phyloP scores from a whole-genome alignment of 257 asterid genomes.

The Craterostigma plantagineum region DNA sequence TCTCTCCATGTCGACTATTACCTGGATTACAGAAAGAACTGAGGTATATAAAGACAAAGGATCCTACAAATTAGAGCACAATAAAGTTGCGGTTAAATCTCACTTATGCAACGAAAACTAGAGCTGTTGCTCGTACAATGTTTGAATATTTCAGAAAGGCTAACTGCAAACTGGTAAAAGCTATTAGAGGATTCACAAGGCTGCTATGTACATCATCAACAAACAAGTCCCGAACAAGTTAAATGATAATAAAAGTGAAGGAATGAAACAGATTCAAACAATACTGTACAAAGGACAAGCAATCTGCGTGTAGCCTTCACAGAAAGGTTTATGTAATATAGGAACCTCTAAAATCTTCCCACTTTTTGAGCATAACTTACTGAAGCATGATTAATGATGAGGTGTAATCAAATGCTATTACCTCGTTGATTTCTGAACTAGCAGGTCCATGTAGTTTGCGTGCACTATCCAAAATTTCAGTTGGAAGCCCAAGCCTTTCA shows the following conservation, averaged over 20 bases:
- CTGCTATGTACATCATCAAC: too few species aligned
- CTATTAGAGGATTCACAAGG: too few species aligned
- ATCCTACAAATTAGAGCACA: conserved; percentile 4
- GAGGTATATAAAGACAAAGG: conserved; percentile 4
- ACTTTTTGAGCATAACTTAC: not conserved
- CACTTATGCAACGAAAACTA: too few species aligned
- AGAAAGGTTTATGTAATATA: conserved; percentile 4
- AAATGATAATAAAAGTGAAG: too few species aligned
- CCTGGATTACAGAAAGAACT: conserved; percentile 29
- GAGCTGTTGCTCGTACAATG: not conserved
- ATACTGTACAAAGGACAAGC: too few species aligned
- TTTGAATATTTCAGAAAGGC: too few species aligned
- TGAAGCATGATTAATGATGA: not conserved
- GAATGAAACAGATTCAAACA: too few species aligned
- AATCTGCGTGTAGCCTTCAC: not conserved
- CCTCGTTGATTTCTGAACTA: conserved; percentile 92
- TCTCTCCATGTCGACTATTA: conserved; percentile 90
- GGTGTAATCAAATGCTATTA: conserved; percentile 13
- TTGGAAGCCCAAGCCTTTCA: conserved; percentile 80
- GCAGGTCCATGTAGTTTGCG: conserved; percentile 86
- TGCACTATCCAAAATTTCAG: conserved; percentile 47
- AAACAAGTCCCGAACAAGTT: too few species aligned
- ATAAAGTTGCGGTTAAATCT: too few species aligned
- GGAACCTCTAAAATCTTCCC: not conserved
- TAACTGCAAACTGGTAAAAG: too few species aligned